These are phyloP conservation scores for Saccharomyces hybrid DNA, from an alignment of 1,139 yeast species.

Conservation along the genomic window DNA sequence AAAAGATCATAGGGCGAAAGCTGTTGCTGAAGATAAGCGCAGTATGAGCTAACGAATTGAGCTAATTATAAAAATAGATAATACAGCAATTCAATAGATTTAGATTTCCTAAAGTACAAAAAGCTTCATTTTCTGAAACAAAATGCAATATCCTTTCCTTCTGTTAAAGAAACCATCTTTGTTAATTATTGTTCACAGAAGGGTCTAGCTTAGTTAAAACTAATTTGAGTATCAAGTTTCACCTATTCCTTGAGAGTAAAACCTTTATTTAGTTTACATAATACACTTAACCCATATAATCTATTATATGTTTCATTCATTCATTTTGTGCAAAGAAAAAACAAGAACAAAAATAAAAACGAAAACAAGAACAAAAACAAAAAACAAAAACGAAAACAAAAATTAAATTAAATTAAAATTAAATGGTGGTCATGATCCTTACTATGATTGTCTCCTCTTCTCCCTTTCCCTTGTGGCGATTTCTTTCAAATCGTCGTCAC, in stretches of 20 bases:
- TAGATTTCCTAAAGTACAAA: too few relatives aligned
- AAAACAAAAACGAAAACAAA: not conserved
- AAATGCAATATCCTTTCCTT: too few relatives aligned
- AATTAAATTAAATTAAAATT: not conserved
- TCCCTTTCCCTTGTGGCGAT: constrained; percentile 66
- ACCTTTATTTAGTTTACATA: not conserved
- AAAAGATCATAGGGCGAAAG: not conserved
- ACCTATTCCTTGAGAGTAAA: not conserved
- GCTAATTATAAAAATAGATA: not conserved
- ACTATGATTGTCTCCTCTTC: constrained; percentile 39
- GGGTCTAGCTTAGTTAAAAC: too few relatives aligned
- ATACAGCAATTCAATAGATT: not conserved
- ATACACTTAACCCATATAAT: too few relatives aligned
- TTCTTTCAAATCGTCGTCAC: constrained; percentile 78
- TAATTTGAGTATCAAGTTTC: not conserved
- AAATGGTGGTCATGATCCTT: not conserved
- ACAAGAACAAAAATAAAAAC: not conserved
- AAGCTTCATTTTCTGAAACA: too few relatives aligned
- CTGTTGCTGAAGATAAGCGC: not conserved
- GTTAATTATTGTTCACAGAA: too few relatives aligned
- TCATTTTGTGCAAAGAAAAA: not conserved
- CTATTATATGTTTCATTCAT: not conserved
- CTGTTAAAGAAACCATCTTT: too few relatives aligned
- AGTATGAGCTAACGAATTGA: not conserved
- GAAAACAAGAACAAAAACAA: not conserved